Percentiles rank a stretch among this genome's conserved stretches.
phyloP scores from a whole-genome alignment of 2,329 filamentous ascomycete species.

The Ophidiomyces ophidiicola region DNA sequence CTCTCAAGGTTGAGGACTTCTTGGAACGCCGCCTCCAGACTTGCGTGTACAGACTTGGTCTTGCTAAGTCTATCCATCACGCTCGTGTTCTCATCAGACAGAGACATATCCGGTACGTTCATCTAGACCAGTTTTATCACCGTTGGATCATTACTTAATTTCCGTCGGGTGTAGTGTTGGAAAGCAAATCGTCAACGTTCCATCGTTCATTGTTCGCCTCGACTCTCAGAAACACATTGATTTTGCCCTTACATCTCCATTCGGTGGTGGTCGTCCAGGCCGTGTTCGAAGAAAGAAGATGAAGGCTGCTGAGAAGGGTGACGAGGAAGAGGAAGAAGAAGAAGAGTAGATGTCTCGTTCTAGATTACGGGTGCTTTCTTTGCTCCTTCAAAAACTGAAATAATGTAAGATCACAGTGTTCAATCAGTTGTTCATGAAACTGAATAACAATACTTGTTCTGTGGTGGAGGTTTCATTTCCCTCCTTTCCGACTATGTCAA shows the following conservation, averaged over 20 bases:
- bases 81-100: slow-evolving; percentile 99
- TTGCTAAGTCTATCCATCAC: slow-evolving; percentile 99
- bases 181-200: slow-evolving; percentile 99
- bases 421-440: slow-evolving; percentile 6
- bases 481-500: neutral
- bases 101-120: slow-evolving; percentile 74
- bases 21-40: slow-evolving; percentile 99
- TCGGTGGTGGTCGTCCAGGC: slow-evolving; percentile 90
- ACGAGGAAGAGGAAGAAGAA: slow-evolving; percentile 54
- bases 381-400: no score
- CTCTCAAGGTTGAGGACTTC: slow-evolving; percentile 99
- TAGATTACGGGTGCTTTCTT: no score
- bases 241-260: slow-evolving; percentile 94
- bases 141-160: neutral
- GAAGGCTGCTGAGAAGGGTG: slow-evolving; percentile 71
- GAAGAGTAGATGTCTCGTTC: slow-evolving; percentile 50
- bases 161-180: slow-evolving; percentile 53
- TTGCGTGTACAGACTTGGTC: slow-evolving; percentile 99
- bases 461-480: neutral
- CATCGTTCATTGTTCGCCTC: slow-evolving; percentile 97
- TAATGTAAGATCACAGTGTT: slow-evolving; percentile 8
- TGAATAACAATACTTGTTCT: slow-evolving; percentile 6
- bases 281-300: slow-evolving; percentile 99
- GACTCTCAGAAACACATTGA: slow-evolving; percentile 99
- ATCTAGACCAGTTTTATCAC: neutral